A percentile compares a stretch with the other conserved stretches of the same genome.
phyloP scores from a whole-genome alignment of 768 basidiomycete genomes.

The Galerina sulciceps region DNA sequence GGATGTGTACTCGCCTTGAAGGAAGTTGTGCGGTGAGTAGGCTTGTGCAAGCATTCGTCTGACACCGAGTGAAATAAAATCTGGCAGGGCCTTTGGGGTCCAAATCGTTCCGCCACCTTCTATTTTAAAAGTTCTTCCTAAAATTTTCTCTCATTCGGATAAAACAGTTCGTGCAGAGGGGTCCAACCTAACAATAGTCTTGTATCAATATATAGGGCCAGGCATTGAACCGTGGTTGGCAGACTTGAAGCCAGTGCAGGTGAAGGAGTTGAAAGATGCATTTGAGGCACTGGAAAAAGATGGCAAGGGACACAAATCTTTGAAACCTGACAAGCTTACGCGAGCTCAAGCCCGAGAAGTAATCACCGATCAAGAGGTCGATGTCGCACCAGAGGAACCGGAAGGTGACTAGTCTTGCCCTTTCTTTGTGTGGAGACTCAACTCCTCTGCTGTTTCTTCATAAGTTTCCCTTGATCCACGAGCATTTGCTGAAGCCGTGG shows the following conservation, averaged over 20 bases:
- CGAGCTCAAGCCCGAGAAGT: constrained; percentile 75
- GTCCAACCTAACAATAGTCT: constrained; percentile 65
- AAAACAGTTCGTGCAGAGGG: constrained; percentile 96
- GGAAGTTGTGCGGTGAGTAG: constrained; percentile 80
- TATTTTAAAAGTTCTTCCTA: constrained; percentile 85
- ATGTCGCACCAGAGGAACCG: constrained; percentile 40
- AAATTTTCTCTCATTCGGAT: constrained; percentile 94
- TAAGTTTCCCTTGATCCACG: constrained; percentile 71
- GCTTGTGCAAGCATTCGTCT: neutral
- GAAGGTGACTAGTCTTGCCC: constrained; percentile 45
- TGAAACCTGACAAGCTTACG: constrained; percentile 83
- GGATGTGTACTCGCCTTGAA: constrained; percentile 77
- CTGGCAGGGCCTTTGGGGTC: constrained; percentile 74
- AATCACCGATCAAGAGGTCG: constrained; percentile 46
- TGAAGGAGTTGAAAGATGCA: constrained; percentile 91
- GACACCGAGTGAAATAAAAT: constrained; percentile 10
- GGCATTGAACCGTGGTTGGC: constrained; percentile 83
- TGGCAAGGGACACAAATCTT: constrained; percentile 81
- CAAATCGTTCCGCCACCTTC: constrained; percentile 75
- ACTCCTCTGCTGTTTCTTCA: constrained; percentile 4
- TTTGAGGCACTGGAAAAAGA: constrained; percentile 85
- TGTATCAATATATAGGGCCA: constrained; percentile 88
- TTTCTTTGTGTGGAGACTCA: constrained; percentile 11
- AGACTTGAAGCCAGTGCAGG: constrained; percentile 95
- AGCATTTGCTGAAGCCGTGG: constrained; percentile 78